These are phyloP conservation scores for Acanthamoeba sp. DNA, from an alignment of 208 protist genomes.

Conservation along the genomic window DNA sequence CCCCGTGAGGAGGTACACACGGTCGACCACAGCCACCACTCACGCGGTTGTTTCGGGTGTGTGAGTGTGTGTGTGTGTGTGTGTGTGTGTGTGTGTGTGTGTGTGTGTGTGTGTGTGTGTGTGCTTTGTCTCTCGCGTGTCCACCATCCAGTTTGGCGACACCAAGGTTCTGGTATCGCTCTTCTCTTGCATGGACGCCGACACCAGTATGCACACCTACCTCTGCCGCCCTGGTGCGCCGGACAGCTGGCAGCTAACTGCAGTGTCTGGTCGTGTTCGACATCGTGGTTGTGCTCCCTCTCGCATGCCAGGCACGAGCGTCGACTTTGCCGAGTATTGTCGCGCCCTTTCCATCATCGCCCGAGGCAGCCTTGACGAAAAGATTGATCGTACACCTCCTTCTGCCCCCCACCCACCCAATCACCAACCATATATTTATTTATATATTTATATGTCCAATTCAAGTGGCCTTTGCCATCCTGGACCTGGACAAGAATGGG, in stretches of 20 bases:
- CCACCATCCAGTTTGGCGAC: neutral
- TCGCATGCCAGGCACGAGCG: neutral
- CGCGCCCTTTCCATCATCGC: slow-evolving; percentile 26
- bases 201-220: neutral
- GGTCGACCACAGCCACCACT: too few relatives aligned
- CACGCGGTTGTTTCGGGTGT: too few relatives aligned
- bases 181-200: neutral
- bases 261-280: too few relatives aligned
- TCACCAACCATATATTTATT: neutral
- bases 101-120: too few relatives aligned
- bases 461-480: neutral
- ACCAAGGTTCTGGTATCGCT: slow-evolving; percentile 7
- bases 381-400: neutral
- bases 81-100: too few relatives aligned
- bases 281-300: neutral
- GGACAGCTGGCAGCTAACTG: too few relatives aligned
- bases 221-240: neutral
- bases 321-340: neutral
- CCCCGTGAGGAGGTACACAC: too few relatives aligned
- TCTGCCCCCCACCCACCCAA: neutral
- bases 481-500: slow-evolving; percentile 43
- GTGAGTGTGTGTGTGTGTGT: too few relatives aligned
- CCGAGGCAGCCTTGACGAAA: slow-evolving; percentile 10
- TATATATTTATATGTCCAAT: neutral
- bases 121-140: neutral